Percentiles rank a stretch among this genome's conserved stretches.
Evolutionary conservation across 305 asterid genomes (phyloP).

Genomic region (Fraxinus albicans): DNA sequence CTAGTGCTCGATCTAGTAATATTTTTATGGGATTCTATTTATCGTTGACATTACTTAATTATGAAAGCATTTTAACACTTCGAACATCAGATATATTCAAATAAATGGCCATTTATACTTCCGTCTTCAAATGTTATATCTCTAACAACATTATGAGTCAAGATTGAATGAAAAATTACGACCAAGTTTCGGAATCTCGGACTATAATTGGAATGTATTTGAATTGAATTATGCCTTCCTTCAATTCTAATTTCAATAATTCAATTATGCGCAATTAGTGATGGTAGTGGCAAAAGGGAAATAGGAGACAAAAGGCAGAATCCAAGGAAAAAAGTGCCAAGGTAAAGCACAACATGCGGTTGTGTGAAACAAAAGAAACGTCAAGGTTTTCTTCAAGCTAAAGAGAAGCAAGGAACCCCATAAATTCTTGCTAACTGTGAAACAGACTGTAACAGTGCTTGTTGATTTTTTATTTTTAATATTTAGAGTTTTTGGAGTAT

Average conservation of each 20-base stretch:
- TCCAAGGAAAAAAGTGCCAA: constrained; percentile 3
- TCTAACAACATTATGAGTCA: not conserved
- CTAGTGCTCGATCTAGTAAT: too few species aligned
- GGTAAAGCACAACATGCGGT: not conserved
- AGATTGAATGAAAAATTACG: not conserved
- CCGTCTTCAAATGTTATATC: not conserved
- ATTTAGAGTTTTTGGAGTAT: not conserved
- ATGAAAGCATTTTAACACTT: too few species aligned
- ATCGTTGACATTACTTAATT: too few species aligned
- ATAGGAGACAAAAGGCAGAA: constrained; percentile 21
- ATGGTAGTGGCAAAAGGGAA: not conserved
- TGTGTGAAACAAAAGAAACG: not conserved
- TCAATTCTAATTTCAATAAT: not conserved
- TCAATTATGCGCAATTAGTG: not conserved
- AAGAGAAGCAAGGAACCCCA: constrained; percentile 10
- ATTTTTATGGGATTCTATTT: too few species aligned
- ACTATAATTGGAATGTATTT: not conserved
- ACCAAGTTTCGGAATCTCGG: not conserved
- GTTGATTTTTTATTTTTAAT: not conserved
- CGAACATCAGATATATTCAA: too few species aligned
- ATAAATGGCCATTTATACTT: too few species aligned
- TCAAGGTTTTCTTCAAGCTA: not conserved
- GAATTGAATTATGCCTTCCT: not conserved
- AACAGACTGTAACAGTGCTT: not conserved
- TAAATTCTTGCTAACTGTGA: not conserved